Conservation (phyloP, 352 stramenopile genomes). For the Hyaloperonospora brassicae region DNA sequence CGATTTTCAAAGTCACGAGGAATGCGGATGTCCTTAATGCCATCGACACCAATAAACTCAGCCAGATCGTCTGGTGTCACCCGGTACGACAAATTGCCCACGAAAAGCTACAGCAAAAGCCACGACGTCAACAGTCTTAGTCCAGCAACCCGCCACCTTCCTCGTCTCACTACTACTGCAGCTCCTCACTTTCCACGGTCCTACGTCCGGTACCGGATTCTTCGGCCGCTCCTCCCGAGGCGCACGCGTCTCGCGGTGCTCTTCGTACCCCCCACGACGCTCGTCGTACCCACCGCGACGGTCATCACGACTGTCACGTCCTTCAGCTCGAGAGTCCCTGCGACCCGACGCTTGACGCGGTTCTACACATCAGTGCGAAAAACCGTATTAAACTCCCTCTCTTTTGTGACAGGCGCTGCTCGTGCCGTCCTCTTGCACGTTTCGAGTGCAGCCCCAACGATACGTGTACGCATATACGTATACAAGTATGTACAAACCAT, state of each 20-base stretch:
- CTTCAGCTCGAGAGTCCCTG: slow-evolving; percentile 13
- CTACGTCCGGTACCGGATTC: slow-evolving; percentile 67
- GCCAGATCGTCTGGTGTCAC: slow-evolving; percentile 62
- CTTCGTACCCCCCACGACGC: slow-evolving; percentile 26
- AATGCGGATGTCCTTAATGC: slow-evolving; percentile 65
- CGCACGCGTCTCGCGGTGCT: slow-evolving; percentile 27
- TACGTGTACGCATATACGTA: not conserved
- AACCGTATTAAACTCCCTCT: slow-evolving; percentile 3
- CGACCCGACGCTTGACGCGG: slow-evolving; percentile 20
- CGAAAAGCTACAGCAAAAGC: slow-evolving; percentile 39
- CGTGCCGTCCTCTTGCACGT: too few species aligned
- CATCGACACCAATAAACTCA: slow-evolving; percentile 49
- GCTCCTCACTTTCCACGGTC: slow-evolving; percentile 62
- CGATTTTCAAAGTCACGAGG: slow-evolving; percentile 57
- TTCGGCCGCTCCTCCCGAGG: slow-evolving; percentile 47
- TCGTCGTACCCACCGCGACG: slow-evolving; percentile 19
- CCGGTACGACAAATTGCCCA: slow-evolving; percentile 77
- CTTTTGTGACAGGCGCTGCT: not conserved
- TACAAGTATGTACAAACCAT: slow-evolving; percentile 15
- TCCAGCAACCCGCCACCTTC: not conserved
- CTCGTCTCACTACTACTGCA: too few species aligned
- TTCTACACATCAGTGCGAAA: slow-evolving; percentile 10
- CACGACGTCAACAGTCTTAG: slow-evolving; percentile 1
- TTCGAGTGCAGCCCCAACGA: too few species aligned
- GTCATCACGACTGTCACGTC: slow-evolving; percentile 28